Percentiles rank a stretch among this genome's conserved stretches.
Evolutionary conservation across 768 basidiomycete genomes (phyloP).

Genomic region (Suillus ampliporus): DNA sequence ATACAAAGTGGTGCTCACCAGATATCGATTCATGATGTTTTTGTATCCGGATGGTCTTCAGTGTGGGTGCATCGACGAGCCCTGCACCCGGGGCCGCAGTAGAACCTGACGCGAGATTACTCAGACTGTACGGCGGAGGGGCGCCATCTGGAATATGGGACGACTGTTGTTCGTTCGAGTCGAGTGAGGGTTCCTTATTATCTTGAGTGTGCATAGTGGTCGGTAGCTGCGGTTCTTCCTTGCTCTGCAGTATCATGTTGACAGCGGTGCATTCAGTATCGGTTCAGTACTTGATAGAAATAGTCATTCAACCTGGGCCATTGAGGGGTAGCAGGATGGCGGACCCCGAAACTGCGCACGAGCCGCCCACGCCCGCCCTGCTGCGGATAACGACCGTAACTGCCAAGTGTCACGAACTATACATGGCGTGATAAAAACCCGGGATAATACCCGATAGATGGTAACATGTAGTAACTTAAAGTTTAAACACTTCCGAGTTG

Average conservation of each 20-base stretch:
- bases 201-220: constrained; percentile 1
- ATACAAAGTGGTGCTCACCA: constrained; percentile 27
- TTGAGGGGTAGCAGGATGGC: not conserved
- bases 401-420: too few species aligned
- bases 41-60: constrained; percentile 6
- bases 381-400: not conserved
- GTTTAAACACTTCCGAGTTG: too few species aligned
- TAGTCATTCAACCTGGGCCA: too few species aligned
- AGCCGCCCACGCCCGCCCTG: not conserved
- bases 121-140: constrained; percentile 2
- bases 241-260: constrained; percentile 4
- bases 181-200: not conserved
- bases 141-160: not conserved
- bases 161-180: not conserved
- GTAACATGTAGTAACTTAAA: too few species aligned
- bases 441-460: too few species aligned
- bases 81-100: not conserved
- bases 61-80: not conserved
- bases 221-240: not conserved
- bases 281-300: not conserved
- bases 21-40: constrained; percentile 35
- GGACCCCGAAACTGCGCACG: not conserved
- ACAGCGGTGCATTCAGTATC: not conserved
- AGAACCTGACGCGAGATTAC: not conserved
- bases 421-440: too few species aligned